Base-by-base conservation (phyloP, 257 asterid genomes). In the Scutellaria minor region DNA sequence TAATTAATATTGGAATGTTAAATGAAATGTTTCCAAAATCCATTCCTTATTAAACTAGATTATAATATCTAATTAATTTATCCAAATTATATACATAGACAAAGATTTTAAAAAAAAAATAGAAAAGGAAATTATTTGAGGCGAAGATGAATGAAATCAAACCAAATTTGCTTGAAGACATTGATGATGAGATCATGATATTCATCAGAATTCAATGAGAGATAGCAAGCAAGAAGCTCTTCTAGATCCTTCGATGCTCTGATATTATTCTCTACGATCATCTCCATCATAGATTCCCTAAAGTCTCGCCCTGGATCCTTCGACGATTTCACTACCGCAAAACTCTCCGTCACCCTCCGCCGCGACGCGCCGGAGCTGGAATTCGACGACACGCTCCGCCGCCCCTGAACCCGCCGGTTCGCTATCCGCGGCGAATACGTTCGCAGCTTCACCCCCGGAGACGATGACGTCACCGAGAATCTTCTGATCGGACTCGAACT, bases 251-350 rank as follows among this genome's bases (percentile, higher is more conserved):
- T 83, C 0, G 95, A 78, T 3, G 72, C 80, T 27, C 62, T 73
- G 45, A 88, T 81, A 53, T 86, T 75, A 71, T 88, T 86, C 84
- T 89, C 90, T 11, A 83, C 61, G 0, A 89, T 89, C 96, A 89
- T 89, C 85, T 89, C 92, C 88, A 89, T 81, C 96, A 89, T 89
- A 1, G 96, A 89, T 7, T 89, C 88, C 73, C 66, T 83, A 82
- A 89, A 89, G 13, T 89, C 96, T 50, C 83, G 72, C 47, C 75
- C 47, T 1, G 96, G 96, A 75, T 89, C 86, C 74, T 59, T 73
- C 3, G 92, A 86, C 14, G 89, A 74, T 71, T 85, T 89, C 84
- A 89, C 84, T 55, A 89, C 89, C 62, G 90, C 95, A 0, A 84
- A 72, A 22, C 90, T 83, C 45, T 85, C 87, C 10, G 85, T 67